Evolutionary conservation across 108 stramenopile species (phyloP), one percentile per base, ranked within the genome.

Genomic region (Cyclotella baltica): DNA sequence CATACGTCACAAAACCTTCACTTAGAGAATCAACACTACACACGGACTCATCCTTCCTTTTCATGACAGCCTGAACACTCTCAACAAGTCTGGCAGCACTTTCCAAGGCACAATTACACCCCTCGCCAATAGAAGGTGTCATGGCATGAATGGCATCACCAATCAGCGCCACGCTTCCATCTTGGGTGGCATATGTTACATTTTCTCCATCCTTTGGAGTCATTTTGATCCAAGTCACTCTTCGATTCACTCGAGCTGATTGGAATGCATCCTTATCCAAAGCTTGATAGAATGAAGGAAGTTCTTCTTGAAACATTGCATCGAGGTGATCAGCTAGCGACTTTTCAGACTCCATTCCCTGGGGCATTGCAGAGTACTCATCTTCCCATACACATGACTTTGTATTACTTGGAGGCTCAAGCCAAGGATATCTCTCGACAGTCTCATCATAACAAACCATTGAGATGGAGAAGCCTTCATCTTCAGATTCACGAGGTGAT

Each of bases 51-150:
- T 15, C 20, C 31, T n/a, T 22, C 18, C 15, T 40, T 28, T 53
- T 31, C 31, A 19, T 9, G 33, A 43, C 20, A 28, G 10, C 31
- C 34, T 37, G 50, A 37, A 77, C 34, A 19, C 5, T 13, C 15
- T 77, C 68, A 25, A 20, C 53, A 4, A 77, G 52, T 22, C 18
- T 35, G 11, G 59, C 56, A 35, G 76, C 76, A 58, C 68, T 70
- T 31, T 77, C 76, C 22, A 77, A 28, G 18, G 76, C 76, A 35
- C 23, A 23, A 35, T 77, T 77, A 35, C 76, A 77, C n/a, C 76
- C 76, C 40, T 77, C 66, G 4, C 76, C 76, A 18, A 77, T 30
- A 11, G 51, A 33, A 16, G 76, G 66, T 46, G 76, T 77, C 3
- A 51, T 31, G 1, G 69, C 57, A 71, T 77, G 76, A 34, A 28